A percentile compares a stretch with the other conserved stretches of the same genome.
Evolutionary conservation across 2,329 filamentous ascomycete genomes (phyloP).

Genomic region (Penicillium sp.): DNA sequence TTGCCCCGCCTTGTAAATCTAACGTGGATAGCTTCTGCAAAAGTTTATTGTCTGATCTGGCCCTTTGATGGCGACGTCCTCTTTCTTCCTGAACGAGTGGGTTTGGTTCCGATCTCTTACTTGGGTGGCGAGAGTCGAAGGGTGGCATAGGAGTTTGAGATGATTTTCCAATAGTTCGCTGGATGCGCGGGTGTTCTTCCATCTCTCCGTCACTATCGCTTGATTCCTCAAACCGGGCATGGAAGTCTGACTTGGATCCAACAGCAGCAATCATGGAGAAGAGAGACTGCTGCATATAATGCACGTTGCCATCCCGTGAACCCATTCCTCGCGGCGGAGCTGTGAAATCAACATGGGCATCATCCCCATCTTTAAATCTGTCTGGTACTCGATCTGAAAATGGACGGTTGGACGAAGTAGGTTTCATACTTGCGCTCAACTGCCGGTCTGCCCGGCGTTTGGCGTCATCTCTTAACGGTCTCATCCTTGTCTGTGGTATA

Average conservation of each 20-base stretch:
- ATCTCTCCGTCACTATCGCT: constrained; percentile 71
- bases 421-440: constrained; percentile 43
- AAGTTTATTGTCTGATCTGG: constrained; percentile 61
- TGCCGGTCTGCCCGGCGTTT: constrained; percentile 45
- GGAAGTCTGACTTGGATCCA: constrained; percentile 77
- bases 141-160: constrained; percentile 1
- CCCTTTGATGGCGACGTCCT: constrained; percentile 54
- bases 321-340: constrained; percentile 47
- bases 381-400: constrained; percentile 57
- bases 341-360: constrained; percentile 60
- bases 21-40: constrained; percentile 62
- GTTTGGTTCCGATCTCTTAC: constrained; percentile 2
- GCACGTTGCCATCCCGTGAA: constrained; percentile 44
- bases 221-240: constrained; percentile 76
- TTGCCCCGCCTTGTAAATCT: constrained; percentile 29
- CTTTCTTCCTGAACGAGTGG: constrained; percentile 30
- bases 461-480: constrained; percentile 39
- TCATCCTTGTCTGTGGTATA: constrained; percentile 25
- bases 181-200: constrained; percentile 26
- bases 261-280: constrained; percentile 90
- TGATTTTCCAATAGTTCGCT: neutral
- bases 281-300: constrained; percentile 88
- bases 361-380: constrained; percentile 57
- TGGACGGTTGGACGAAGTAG: constrained; percentile 41
- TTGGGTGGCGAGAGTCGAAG: constrained; percentile 2